Percentiles rank a stretch among this genome's conserved stretches.
These are phyloP conservation scores for Biscogniauxia mediterranea DNA, from an alignment of 2,329 filamentous ascomycete species.

Conservation along the genomic window DNA sequence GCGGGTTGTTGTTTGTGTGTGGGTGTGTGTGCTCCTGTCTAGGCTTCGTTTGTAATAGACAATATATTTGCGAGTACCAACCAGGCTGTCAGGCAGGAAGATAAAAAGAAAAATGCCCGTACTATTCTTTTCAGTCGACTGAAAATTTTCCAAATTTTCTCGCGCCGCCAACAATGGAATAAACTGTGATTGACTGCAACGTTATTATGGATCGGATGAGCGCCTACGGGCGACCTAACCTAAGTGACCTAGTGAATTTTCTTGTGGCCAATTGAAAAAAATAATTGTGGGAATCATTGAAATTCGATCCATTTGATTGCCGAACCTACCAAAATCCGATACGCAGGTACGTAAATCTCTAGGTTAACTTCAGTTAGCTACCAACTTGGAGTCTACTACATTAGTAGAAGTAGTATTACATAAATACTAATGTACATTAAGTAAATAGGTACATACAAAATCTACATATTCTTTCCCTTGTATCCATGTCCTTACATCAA, in stretches of 20 bases:
- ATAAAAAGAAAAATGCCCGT: too few species aligned
- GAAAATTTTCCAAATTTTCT: background rate
- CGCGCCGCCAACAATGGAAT: background rate
- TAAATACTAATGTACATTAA: too few species aligned
- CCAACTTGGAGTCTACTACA: background rate
- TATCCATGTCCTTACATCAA: too few species aligned
- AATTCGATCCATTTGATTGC: conserved; percentile 5
- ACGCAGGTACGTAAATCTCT: conserved; percentile 1
- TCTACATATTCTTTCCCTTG: too few species aligned
- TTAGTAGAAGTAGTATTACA: too few species aligned
- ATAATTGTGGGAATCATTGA: conserved; percentile 4
- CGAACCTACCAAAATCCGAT: background rate
- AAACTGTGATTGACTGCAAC: background rate
- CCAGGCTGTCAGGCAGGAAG: too few species aligned
- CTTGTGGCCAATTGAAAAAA: conserved; percentile 1
- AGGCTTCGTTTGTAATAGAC: too few species aligned
- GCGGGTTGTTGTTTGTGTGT: too few species aligned
- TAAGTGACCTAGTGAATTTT: background rate
- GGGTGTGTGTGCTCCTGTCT: too few species aligned
- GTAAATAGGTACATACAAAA: too few species aligned
- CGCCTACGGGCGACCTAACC: background rate
- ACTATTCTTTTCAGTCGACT: background rate
- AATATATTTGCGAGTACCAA: too few species aligned
- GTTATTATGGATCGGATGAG: background rate
- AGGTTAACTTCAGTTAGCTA: background rate